Base-by-base conservation (phyloP, 257 asterid genomes). In the Oldenlandia corymbosa region DNA sequence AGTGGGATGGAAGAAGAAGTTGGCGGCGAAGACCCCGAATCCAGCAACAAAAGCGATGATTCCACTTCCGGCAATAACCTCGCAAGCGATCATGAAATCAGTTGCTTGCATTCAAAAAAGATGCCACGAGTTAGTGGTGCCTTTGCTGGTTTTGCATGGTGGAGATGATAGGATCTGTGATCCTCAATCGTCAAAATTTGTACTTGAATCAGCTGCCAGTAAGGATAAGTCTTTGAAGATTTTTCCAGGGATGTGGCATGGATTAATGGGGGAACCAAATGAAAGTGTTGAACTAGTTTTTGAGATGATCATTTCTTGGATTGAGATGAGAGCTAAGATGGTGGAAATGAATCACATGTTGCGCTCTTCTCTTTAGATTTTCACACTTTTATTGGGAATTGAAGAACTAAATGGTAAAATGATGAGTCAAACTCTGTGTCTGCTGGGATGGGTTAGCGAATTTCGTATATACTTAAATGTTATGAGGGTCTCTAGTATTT, bases 121-220 rank as follows among this genome's bases (percentile, higher is more conserved):
- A 0, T 81, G 88, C 36, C 60, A 51, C 9, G 82, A 68, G 14
- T 4, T 90, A 48, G 83, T 80, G n/a, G 83, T 84, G 21, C 83
- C 97, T 10, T 16, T 90, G 84, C 71, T 87, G 65, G 61, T 90
- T 50, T 16, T 90, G 72, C 97, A 87, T 49, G 96, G 96, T 0
- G 87, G 66, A 7, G 86, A 78, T 12, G 97, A 87, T 45, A 50
- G 51, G 56, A 70, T 87, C 5, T 90, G 97, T 45, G 97, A 87
- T 48, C 85, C 84, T 11, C 69, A 74, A 7, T 91, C 92, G 50
- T 83, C 88, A 0, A 64, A 39, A 45, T 62, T 46, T 16, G 69
- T 87, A 71, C 79, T 80, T 48, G 57, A 75, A 61, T 37, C 66
- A 11, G 85, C 80, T 2, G 77, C 60, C 10, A 80, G 95, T 58